phyloP scores from a whole-genome alignment of 345 rosid species.

The Eucalyptus pauciflora region DNA sequence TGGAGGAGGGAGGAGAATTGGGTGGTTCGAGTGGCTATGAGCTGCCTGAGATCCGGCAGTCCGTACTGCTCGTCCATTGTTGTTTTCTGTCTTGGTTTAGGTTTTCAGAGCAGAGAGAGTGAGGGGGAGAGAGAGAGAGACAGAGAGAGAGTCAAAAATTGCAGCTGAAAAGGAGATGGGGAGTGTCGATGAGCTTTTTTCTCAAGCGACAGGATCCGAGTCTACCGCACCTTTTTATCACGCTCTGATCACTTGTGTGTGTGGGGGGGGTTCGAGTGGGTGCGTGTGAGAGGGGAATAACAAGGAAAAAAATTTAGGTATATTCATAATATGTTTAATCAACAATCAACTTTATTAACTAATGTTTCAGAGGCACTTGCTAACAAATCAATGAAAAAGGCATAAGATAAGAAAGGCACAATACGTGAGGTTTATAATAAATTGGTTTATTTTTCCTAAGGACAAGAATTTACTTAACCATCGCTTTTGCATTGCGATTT shows the following conservation, averaged over 20 bases:
- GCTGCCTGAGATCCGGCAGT: slow-evolving; percentile 34
- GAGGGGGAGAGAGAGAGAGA: neutral
- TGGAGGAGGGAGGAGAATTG: slow-evolving; percentile 17
- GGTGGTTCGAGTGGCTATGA: slow-evolving; percentile 12
- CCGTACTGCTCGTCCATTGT: slow-evolving; percentile 22
- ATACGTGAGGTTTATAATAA: neutral
- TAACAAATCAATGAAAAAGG: neutral
- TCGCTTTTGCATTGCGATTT: neutral
- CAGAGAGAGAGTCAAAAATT: neutral
- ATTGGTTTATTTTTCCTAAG: neutral
- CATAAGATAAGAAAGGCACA: neutral
- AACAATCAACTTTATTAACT: neutral
- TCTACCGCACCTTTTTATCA: slow-evolving; percentile 45
- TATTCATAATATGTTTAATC: neutral
- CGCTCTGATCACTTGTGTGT: slow-evolving; percentile 1
- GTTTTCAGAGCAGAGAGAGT: neutral
- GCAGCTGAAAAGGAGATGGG: neutral
- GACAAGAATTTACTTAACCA: neutral
- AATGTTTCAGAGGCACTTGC: neutral
- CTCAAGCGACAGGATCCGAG: slow-evolving; percentile 67
- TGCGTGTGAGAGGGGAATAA: neutral
- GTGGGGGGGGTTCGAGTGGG: neutral
- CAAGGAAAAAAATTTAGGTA: neutral
- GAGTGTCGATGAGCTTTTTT: neutral
- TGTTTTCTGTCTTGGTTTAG: neutral